These are phyloP conservation scores for Chlorella sp. DNA, from an alignment of 139 green algal species.

Conservation along the genomic window DNA sequence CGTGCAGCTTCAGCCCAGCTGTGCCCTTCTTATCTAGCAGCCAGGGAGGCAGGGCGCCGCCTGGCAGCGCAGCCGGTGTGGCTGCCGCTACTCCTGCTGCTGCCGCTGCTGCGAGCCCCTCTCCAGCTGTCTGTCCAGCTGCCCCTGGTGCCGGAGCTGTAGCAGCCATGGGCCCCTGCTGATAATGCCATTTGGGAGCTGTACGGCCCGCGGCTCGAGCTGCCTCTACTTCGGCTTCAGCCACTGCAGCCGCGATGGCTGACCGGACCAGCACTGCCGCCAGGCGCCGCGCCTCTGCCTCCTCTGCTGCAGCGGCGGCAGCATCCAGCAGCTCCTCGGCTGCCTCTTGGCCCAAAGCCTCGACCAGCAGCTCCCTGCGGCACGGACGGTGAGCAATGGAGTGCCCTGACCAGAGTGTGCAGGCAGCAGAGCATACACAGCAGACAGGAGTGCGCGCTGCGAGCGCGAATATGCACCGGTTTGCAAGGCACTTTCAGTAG, in stretches of 20 bases:
- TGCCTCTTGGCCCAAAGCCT: neutral
- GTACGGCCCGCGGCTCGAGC: neutral
- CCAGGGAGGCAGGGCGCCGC: slow-evolving; percentile 18
- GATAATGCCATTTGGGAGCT: no score
- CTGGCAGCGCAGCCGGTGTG: neutral
- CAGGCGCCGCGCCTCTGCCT: slow-evolving; percentile 14
- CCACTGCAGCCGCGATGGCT: slow-evolving; percentile 10
- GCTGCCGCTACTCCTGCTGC: neutral
- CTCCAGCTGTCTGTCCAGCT: neutral
- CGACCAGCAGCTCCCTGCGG: slow-evolving; percentile 3
- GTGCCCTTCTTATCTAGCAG: slow-evolving; percentile 10
- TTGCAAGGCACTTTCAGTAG: neutral
- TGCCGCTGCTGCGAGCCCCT: neutral
- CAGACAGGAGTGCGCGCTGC: neutral
- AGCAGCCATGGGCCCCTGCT: no score
- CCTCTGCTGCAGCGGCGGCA: neutral
- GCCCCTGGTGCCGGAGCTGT: neutral
- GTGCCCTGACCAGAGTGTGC: neutral
- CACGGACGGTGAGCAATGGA: neutral
- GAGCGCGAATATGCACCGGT: neutral
- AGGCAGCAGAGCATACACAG: neutral
- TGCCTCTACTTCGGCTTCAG: slow-evolving; percentile 10
- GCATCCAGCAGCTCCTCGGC: neutral
- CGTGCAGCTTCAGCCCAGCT: slow-evolving; percentile 1
- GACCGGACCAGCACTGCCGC: slow-evolving; percentile 15